Conservation (phyloP, 306 rosid species). For the Cicer chorassanicum region DNA sequence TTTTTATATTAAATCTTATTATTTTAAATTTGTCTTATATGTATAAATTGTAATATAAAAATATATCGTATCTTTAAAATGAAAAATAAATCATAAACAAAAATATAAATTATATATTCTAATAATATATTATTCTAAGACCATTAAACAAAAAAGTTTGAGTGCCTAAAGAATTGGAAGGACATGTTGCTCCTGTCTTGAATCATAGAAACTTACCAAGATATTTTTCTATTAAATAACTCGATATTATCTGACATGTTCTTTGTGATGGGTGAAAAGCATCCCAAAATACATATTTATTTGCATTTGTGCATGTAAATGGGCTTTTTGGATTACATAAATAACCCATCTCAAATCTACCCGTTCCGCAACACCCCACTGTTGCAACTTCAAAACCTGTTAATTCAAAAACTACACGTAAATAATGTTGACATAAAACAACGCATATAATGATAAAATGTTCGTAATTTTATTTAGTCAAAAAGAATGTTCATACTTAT, state of each 20-base stretch:
- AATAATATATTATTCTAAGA: no score
- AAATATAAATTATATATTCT: no score
- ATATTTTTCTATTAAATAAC: conserved; percentile 37
- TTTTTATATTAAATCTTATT: no score
- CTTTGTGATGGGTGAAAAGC: conserved; percentile 58
- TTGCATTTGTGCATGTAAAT: conserved; percentile 50
- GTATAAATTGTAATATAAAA: no score
- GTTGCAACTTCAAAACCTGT: conserved; percentile 52
- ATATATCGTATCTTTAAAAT: no score
- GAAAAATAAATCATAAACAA: no score
- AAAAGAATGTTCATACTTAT: neutral
- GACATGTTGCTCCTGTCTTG: neutral
- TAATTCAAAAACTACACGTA: neutral
- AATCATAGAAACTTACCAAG: conserved; percentile 42
- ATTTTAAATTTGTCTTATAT: no score
- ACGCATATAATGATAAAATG: neutral
- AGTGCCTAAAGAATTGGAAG: neutral
- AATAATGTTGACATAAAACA: neutral
- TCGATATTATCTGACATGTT: conserved; percentile 46
- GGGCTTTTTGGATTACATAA: conserved; percentile 48
- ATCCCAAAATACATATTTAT: conserved; percentile 63
- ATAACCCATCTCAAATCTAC: conserved; percentile 49
- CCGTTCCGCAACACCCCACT: conserved; percentile 59
- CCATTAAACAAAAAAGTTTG: neutral
- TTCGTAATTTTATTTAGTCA: neutral